Evolutionary conservation across 306 rosid species (phyloP), one percentile per base, ranked within the genome.

Genomic region (Begonia fuchsioides): DNA sequence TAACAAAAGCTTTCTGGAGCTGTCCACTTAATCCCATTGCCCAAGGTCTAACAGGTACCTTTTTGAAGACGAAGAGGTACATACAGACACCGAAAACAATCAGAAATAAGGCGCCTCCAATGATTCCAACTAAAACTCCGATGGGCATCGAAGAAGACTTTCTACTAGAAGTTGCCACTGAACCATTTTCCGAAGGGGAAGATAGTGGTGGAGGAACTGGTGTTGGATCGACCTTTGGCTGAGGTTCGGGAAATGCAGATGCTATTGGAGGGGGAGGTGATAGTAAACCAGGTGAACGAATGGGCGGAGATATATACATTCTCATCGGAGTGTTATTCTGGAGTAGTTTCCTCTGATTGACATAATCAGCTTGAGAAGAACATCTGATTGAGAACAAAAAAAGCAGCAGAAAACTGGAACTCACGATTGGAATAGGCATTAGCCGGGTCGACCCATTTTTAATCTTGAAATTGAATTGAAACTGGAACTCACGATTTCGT

Each of bases 1-100:
- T 81, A 44, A 90, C 73, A 43, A 90, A 80, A 58, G 92, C 98
- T 62, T 90, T 90, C 69, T 85, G 95, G 71, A 90, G 98, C 76
- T 90, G 98, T 66, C 95, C 95, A 3, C 95, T 90, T 68, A 90
- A 67, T 64, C 98, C 98, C 2, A 95, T 79, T 15, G 81, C 85
- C 95, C 98, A 85, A 53, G 98, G 98, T 64, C 68, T 85, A 50
- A 85, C 95, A 7, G 86, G 58, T n/a, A 85, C 92, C 76, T 79
- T 90, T 68, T 75, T 44, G 56, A 57, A 66, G 57, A 55, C 61
- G 48, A 61, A 81, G 55, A 79, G 75, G 65, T 79, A 90, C 44
- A 68, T 13, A 16, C 54, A 73, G 56, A 66, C 15, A 15, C 54
- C 18, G 38, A 55, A 69, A 63, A 70, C 39, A 17, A 75, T 3